Evolutionary conservation across 2,329 filamentous ascomycete species (phyloP).

Genomic region (Trichoderma asperellum): DNA sequence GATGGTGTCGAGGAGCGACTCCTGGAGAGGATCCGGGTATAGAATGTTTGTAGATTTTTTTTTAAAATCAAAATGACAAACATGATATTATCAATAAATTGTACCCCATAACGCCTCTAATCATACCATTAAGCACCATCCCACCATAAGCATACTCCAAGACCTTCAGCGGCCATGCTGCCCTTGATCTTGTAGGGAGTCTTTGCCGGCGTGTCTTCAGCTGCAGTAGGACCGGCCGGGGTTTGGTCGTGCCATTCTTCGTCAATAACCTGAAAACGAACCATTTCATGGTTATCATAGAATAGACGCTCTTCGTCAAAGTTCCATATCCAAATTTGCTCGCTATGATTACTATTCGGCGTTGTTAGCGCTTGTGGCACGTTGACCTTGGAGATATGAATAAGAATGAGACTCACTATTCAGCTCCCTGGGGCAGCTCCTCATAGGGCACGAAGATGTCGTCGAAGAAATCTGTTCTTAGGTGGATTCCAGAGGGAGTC

Average conservation of each 20-base stretch:
- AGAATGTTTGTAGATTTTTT: constrained; percentile 34
- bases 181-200: constrained; percentile 73
- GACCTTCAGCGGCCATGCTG: constrained; percentile 64
- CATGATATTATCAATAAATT: constrained; percentile 35
- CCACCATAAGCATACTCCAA: constrained; percentile 69
- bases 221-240: constrained; percentile 67
- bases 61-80: constrained; percentile 9
- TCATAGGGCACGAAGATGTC: constrained; percentile 81
- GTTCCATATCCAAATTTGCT: constrained; percentile 85
- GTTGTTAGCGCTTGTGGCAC: constrained; percentile 32
- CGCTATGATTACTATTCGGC: constrained; percentile 65
- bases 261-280: constrained; percentile 80
- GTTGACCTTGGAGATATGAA: background rate
- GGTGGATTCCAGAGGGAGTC: constrained; percentile 71
- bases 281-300: constrained; percentile 88
- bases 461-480: constrained; percentile 90
- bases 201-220: constrained; percentile 63
- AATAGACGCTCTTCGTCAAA: constrained; percentile 75
- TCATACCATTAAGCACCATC: constrained; percentile 43
- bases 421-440: constrained; percentile 73
- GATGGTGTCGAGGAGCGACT: constrained; percentile 87
- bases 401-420: constrained; percentile 62
- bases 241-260: constrained; percentile 93
- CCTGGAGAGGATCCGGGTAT: constrained; percentile 57
- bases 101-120: constrained; percentile 32